These are phyloP conservation scores for Talaromyces sp. DNA, from an alignment of 2,329 filamentous ascomycete genomes.

Conservation along the genomic window DNA sequence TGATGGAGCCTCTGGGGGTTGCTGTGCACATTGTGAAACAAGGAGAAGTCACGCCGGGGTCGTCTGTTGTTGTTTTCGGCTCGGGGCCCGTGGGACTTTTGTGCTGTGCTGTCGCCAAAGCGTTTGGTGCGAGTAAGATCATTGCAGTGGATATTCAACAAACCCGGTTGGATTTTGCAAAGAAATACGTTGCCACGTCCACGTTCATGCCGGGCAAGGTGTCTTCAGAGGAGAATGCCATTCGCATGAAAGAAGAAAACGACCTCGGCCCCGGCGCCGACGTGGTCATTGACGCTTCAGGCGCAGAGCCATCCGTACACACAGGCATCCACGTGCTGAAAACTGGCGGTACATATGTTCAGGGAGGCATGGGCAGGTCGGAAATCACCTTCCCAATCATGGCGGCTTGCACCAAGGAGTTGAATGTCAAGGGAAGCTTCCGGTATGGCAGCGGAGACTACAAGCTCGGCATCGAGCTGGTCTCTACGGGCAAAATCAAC, in stretches of 20 bases:
- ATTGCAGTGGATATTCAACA: conserved; percentile 85
- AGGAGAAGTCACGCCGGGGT: conserved; percentile 65
- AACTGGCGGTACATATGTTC: conserved; percentile 70
- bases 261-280: conserved; percentile 65
- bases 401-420: conserved; percentile 82
- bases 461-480: conserved; percentile 71
- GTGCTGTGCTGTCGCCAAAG: conserved; percentile 77
- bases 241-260: conserved; percentile 58
- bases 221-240: conserved; percentile 66
- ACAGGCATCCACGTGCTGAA: conserved; percentile 65
- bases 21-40: conserved; percentile 80
- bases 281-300: conserved; percentile 73
- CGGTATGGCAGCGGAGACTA: conserved; percentile 87
- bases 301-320: conserved; percentile 74
- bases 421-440: conserved; percentile 82
- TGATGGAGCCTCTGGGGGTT: conserved; percentile 84
- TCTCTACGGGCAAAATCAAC: conserved; percentile 64
- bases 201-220: conserved; percentile 59
- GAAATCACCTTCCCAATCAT: conserved; percentile 92
- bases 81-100: conserved; percentile 83
- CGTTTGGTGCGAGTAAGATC: conserved; percentile 79
- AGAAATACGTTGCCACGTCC: conserved; percentile 55
- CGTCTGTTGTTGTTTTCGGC: conserved; percentile 77
- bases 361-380: conserved; percentile 82
- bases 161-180: conserved; percentile 72